phyloP scores from a whole-genome alignment of 2,329 filamentous ascomycete species.

The Hypoxylon sp. region DNA sequence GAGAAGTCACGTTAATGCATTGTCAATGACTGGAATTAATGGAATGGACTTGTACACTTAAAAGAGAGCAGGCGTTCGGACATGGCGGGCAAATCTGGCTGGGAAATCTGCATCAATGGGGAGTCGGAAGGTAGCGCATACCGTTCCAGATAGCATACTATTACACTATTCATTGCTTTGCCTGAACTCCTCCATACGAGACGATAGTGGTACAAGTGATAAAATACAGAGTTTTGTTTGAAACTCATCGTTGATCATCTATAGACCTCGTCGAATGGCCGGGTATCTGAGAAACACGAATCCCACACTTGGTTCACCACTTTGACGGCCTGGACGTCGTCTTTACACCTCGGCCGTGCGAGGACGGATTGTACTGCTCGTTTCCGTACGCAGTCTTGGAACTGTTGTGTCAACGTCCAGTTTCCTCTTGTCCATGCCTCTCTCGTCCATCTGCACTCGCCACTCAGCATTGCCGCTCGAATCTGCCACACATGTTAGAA shows the following conservation, averaged over 20 bases:
- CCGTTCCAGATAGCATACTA: conserved; percentile 21
- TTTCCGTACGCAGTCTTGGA: conserved; percentile 90
- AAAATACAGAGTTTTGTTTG: conserved; percentile 16
- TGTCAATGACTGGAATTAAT: conserved; percentile 34
- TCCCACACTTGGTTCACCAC: conserved; percentile 99
- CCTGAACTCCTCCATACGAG: conserved; percentile 3
- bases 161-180: conserved; percentile 8
- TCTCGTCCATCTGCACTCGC: conserved; percentile 90
- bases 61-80: conserved; percentile 39
- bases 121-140: conserved; percentile 25
- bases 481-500: conserved; percentile 68
- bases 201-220: conserved; percentile 35
- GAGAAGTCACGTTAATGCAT: conserved; percentile 58
- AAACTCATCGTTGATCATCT: conserved; percentile 63
- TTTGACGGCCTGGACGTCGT: conserved; percentile 86
- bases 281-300: conserved; percentile 92
- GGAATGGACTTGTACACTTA: conserved; percentile 43
- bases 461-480: conserved; percentile 89
- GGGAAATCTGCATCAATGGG: conserved; percentile 40
- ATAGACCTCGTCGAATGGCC: conserved; percentile 98
- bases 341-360: conserved; percentile 82
- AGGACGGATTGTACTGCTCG: conserved; percentile 85
- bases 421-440: conserved; percentile 89
- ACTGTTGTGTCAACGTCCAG: conserved; percentile 90
- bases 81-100: conserved; percentile 43